Base-by-base conservation (phyloP, 345 rosid species). In the Citrus hindsii region DNA sequence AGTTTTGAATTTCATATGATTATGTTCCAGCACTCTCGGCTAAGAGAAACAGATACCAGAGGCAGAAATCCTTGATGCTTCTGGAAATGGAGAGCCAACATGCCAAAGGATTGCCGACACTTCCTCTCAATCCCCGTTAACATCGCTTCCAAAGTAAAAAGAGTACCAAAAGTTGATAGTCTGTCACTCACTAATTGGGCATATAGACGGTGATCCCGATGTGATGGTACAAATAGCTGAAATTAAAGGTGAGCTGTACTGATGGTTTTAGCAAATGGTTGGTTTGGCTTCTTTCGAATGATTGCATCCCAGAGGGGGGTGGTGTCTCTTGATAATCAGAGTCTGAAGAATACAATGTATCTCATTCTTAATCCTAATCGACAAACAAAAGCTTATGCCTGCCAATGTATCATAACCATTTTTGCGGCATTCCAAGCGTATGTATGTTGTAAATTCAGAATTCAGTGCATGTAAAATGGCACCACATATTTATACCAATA, bases 21-120 rank as follows among this genome's bases (percentile, higher is more conserved):
- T 14, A 80, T 81, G 82, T 62, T 8, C 19, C 91, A 92, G 98
- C 94, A 18, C 88, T 97, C 64, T 87, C 95, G 37, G 92, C 99
- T 2, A 93, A 92, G 93, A 92, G 98, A 85, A 97, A 97, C 85
- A 80, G 88, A 79, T 93, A 97, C 75, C 98, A 93, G 67, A 90
- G 99, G 75, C 98, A 96, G 77, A 96, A 93, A 79, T 96, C 99
- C 6, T 61, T 96, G 82, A 92, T 96, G 99, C 86, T 83, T 79
- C 90, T 92, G 10, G 98, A 94, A 88, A 90, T 94, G 98, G 98
- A 93, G 87, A 90, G 98, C 84, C 97, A 96, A 71, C 99, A 93
- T 18, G 98, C 95, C 0, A 94, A 96, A 85, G 97, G 93, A 79
- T 82, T 94, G 83, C 86, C 97, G n/a, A 89, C 98, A 3, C 83